Percentiles rank a stretch among this genome's conserved stretches.
These are phyloP conservation scores for Cymodocea nodosa DNA, from an alignment of 116 monocot species.

Conservation along the genomic window DNA sequence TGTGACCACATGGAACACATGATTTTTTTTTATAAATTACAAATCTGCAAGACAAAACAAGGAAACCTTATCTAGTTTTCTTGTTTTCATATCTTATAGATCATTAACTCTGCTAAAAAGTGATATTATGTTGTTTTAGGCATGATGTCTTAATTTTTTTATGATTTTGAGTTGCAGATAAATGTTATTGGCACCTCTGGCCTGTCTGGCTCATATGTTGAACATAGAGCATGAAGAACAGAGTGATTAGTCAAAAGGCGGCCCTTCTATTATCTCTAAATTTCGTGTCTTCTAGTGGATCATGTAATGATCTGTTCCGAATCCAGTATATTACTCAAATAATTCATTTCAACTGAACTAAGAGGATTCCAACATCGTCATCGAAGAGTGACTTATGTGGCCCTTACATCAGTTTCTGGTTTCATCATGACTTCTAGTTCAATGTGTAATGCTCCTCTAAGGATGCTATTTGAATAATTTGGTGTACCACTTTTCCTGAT, in stretches of 20 bases:
- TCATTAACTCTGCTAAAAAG: neutral
- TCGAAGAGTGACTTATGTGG: no score
- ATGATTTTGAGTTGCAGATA: slow-evolving; percentile 6
- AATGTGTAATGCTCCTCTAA: no score
- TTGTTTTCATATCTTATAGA: neutral
- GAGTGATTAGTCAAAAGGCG: neutral
- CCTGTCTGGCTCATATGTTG: slow-evolving; percentile 87
- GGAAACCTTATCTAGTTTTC: no score
- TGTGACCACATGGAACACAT: no score
- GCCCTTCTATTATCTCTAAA: neutral
- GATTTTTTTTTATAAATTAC: no score
- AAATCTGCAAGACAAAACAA: no score
- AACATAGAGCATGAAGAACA: slow-evolving; percentile 40
- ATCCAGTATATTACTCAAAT: neutral
- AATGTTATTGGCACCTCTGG: slow-evolving; percentile 86
- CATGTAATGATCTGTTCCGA: neutral
- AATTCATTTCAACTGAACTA: neutral
- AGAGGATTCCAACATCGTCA: no score
- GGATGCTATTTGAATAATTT: no score
- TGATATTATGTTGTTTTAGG: neutral
- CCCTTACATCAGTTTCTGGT: no score
- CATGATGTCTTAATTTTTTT: neutral
- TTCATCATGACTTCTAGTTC: no score
- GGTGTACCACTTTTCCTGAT: no score
- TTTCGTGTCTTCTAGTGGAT: neutral